Percentiles rank a stretch among this genome's conserved stretches.
Conservation (phyloP, 345 rosid species). For the Arabidopsis suecica region DNA sequence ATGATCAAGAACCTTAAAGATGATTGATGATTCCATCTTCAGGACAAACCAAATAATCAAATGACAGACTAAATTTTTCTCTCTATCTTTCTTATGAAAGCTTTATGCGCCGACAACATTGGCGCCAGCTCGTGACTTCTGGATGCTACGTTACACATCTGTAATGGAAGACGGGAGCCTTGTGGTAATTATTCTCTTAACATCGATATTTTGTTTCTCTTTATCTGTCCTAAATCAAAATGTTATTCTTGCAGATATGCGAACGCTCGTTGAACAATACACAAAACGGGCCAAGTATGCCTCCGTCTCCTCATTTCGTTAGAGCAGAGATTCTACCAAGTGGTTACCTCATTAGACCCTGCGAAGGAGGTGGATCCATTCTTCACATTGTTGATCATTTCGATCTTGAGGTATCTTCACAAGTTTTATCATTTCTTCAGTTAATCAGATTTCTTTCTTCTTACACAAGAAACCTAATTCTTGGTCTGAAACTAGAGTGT, state of each 20-base stretch:
- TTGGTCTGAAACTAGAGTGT: conserved; percentile 21
- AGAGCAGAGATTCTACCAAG: conserved; percentile 95
- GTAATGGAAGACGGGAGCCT: conserved; percentile 97
- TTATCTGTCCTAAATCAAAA: neutral
- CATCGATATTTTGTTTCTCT: neutral
- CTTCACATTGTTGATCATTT: conserved; percentile 93
- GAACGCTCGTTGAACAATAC: conserved; percentile 92
- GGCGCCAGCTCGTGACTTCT: conserved; percentile 98
- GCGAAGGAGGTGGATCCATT: conserved; percentile 99
- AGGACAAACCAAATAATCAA: neutral
- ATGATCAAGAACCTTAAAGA: conserved; percentile 9
- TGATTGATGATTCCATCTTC: neutral
- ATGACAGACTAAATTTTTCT: neutral
- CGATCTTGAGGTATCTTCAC: conserved; percentile 74
- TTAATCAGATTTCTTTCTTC: conserved; percentile 2
- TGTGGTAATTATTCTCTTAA: conserved; percentile 56
- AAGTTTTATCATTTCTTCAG: neutral
- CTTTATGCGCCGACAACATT: conserved; percentile 97
- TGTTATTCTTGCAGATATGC: conserved; percentile 57
- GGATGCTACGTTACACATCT: conserved; percentile 96
- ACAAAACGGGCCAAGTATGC: conserved; percentile 96
- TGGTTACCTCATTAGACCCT: conserved; percentile 93
- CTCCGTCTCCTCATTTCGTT: conserved; percentile 88
- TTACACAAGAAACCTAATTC: conserved; percentile 32
- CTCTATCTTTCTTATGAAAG: conserved; percentile 44